Percentiles rank a stretch among this genome's conserved stretches.
Evolutionary conservation across 257 asterid species (phyloP).

Genomic region (Ilex aquifolium): DNA sequence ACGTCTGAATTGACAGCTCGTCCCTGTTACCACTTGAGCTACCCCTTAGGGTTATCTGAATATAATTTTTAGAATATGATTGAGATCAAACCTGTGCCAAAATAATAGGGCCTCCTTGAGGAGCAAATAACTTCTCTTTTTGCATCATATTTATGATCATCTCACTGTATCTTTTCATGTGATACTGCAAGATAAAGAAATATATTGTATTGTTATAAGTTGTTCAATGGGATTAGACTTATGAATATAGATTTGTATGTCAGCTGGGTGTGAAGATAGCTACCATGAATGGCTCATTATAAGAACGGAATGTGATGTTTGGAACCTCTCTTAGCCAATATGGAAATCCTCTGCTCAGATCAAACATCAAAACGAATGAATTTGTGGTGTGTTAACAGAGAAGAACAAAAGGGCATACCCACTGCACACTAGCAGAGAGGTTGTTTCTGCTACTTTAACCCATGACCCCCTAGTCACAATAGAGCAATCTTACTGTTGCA

Average conservation of each 20-base stretch:
- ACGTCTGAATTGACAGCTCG: too few relatives aligned
- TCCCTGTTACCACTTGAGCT: too few relatives aligned
- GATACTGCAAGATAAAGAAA: slow-evolving; percentile 30
- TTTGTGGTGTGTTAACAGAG: too few relatives aligned
- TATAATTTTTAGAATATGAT: background rate
- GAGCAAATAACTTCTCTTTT: slow-evolving; percentile 68
- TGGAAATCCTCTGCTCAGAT: slow-evolving; percentile 70
- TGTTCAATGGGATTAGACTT: background rate
- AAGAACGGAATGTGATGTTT: slow-evolving; percentile 70
- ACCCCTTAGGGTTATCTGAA: too few relatives aligned
- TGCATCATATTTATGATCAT: slow-evolving; percentile 51
- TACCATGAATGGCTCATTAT: slow-evolving; percentile 85
- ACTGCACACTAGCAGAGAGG: too few relatives aligned
- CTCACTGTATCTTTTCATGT: slow-evolving; percentile 67
- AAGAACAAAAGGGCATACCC: too few relatives aligned
- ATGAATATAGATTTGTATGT: background rate
- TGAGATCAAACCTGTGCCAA: slow-evolving; percentile 57
- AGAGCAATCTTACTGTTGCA: too few relatives aligned
- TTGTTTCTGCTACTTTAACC: too few relatives aligned
- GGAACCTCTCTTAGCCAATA: slow-evolving; percentile 75
- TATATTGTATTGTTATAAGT: background rate
- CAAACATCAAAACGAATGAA: background rate
- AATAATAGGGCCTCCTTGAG: slow-evolving; percentile 96
- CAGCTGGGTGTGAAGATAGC: background rate
- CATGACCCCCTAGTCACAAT: too few relatives aligned